Evolutionary conservation across 164 flowering plant genomes (phyloP).

Genomic region (Kingdonia uniflora): DNA sequence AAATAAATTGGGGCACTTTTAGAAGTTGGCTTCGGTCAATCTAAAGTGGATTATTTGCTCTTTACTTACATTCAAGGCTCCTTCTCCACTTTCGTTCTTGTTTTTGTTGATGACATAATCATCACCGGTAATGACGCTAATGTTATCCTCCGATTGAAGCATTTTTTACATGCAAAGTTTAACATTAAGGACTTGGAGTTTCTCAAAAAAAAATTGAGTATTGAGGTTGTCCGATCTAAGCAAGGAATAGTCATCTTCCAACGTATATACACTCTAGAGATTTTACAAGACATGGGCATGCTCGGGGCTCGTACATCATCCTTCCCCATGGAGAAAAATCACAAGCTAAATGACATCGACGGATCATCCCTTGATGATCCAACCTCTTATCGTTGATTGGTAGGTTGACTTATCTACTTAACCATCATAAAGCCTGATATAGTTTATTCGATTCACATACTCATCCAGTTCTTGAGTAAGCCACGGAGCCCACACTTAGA

Average conservation of each 20-base stretch:
- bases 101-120: constrained; percentile 1
- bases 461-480: not conserved
- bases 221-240: not conserved
- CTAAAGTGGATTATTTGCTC: not conserved
- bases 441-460: not conserved
- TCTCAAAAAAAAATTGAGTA: not conserved
- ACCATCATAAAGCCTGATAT: not conserved
- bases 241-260: not conserved
- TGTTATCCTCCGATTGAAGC: not conserved
- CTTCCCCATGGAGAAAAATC: constrained; percentile 1
- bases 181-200: not conserved
- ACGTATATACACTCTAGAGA: not conserved
- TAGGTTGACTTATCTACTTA: not conserved
- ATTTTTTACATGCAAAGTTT: not conserved
- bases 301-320: not conserved
- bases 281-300: not conserved
- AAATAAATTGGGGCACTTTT: not conserved
- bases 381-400: not conserved
- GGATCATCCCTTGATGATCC: not conserved
- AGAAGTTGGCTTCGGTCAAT: not conserved
- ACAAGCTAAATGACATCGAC: not conserved
- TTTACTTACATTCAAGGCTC: not conserved
- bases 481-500: not conserved
- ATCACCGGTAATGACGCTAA: not conserved
- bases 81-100: not conserved